phyloP scores from a whole-genome alignment of 768 basidiomycete species.

The Ramaria sp. region DNA sequence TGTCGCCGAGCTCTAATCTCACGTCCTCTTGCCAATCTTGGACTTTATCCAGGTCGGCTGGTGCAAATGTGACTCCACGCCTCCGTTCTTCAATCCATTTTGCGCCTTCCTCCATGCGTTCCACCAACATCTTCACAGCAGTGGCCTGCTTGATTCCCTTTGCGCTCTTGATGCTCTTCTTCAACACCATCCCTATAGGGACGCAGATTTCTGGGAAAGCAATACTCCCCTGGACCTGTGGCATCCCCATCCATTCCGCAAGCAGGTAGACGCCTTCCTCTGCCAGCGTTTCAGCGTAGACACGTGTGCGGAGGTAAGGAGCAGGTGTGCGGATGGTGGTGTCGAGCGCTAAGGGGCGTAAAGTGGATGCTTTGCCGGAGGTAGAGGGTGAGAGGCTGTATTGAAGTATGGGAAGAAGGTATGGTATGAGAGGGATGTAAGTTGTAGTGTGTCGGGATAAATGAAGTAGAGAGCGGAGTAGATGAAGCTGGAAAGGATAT shows the following conservation, averaged over 20 bases:
- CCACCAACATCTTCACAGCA: constrained; percentile 65
- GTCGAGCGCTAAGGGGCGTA: constrained; percentile 85
- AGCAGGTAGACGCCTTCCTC: constrained; percentile 76
- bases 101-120: constrained; percentile 77
- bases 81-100: constrained; percentile 69
- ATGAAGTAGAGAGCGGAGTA: constrained; percentile 79
- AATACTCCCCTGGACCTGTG: constrained; percentile 67
- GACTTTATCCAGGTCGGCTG: constrained; percentile 59
- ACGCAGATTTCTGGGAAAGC: constrained; percentile 91
- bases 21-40: constrained; percentile 59
- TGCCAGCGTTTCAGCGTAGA: constrained; percentile 70
- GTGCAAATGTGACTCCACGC: constrained; percentile 61
- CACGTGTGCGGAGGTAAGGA: constrained; percentile 78
- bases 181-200: constrained; percentile 62
- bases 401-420: constrained; percentile 78
- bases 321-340: constrained; percentile 78
- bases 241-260: constrained; percentile 69
- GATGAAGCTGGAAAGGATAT: constrained; percentile 90
- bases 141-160: constrained; percentile 46
- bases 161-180: constrained; percentile 58
- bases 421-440: constrained; percentile 81
- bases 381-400: constrained; percentile 56
- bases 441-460: constrained; percentile 73
- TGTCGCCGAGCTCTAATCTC: constrained; percentile 41
- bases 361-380: constrained; percentile 72